These are phyloP conservation scores for Colletotrichum tofieldiae DNA, from an alignment of 2,329 filamentous ascomycete species.

Conservation along the genomic window DNA sequence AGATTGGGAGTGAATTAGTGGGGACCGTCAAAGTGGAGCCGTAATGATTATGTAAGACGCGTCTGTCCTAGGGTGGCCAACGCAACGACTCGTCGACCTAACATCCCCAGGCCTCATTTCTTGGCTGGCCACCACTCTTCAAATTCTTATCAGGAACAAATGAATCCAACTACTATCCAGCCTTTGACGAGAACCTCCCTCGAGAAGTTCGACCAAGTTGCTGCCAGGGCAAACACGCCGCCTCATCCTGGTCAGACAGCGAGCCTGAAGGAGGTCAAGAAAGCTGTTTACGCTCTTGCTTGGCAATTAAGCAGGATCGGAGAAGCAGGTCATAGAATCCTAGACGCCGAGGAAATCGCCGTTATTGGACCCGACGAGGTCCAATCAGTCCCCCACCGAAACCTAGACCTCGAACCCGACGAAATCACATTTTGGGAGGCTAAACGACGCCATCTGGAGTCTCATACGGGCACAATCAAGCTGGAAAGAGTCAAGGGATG, in stretches of 20 bases:
- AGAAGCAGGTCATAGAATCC: not conserved
- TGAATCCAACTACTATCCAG: not conserved
- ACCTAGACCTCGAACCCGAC: not conserved
- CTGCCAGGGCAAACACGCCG: not conserved
- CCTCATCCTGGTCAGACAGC: not conserved
- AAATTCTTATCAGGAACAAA: not conserved
- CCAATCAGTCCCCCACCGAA: not conserved
- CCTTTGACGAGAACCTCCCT: not conserved
- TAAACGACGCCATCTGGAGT: not conserved
- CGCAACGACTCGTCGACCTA: no score
- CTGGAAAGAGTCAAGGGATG: conserved; percentile 6
- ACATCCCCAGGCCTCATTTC: no score
- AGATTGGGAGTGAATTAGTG: no score
- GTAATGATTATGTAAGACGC: no score
- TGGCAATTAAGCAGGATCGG: not conserved
- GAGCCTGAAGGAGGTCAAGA: not conserved
- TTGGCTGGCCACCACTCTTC: not conserved
- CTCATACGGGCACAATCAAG: not conserved
- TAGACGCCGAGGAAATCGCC: not conserved
- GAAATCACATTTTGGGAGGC: not conserved
- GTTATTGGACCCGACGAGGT: not conserved
- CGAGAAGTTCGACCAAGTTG: not conserved
- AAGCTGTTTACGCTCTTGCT: not conserved
- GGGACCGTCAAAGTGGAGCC: no score
- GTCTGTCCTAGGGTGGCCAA: no score